A percentile compares a stretch with the other conserved stretches of the same genome.
Evolutionary conservation across 176 grass and related monocot genomes (phyloP).

Genomic region (Raddia distichophylla): DNA sequence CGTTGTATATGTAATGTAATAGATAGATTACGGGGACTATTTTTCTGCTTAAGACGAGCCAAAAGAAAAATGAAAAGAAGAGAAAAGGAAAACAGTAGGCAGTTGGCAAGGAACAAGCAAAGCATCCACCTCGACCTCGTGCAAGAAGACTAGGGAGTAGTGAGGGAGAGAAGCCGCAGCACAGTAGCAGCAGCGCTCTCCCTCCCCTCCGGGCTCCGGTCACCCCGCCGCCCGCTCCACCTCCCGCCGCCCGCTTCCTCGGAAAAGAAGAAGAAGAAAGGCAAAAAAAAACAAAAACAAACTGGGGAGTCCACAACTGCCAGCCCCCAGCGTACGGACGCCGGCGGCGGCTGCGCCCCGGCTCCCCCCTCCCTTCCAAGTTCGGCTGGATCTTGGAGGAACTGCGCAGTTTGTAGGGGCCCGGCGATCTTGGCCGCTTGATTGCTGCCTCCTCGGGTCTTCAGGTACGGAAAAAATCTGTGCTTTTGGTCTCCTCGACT

Average conservation of each 20-base stretch:
- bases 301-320: neutral
- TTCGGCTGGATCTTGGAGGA: slow-evolving; percentile 33
- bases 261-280: neutral
- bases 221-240: neutral
- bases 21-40: no score
- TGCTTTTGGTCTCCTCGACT: neutral
- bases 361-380: neutral
- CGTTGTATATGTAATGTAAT: no score
- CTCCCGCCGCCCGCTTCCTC: neutral
- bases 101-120: neutral
- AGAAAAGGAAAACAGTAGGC: neutral
- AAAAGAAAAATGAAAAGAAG: neutral
- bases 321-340: neutral
- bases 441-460: slow-evolving; percentile 15
- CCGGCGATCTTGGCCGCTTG: neutral
- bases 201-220: no score
- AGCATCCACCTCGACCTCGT: neutral
- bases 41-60: neutral
- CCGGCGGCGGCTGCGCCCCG: neutral
- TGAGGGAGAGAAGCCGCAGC: neutral
- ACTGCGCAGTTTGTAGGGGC: neutral
- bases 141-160: neutral
- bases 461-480: neutral
- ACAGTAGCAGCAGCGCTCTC: neutral
- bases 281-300: neutral